These are phyloP conservation scores for Scheffersomyces spartinae DNA, from an alignment of 805 yeast genomes.

Conservation along the genomic window DNA sequence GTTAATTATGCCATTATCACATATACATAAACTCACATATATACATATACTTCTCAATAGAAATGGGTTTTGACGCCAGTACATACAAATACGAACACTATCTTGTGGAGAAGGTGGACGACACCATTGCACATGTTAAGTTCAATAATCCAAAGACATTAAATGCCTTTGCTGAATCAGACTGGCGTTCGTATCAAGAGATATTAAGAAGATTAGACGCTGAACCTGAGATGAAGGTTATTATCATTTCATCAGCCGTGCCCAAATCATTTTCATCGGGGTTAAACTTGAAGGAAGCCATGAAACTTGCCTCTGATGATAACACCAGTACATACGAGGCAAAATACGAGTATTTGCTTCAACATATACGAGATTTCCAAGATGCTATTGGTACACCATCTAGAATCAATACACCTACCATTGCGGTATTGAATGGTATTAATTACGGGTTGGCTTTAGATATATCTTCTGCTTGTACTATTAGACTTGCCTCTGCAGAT, in stretches of 20 bases:
- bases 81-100: constrained; percentile 13
- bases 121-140: constrained; percentile 44
- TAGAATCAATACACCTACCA: constrained; percentile 46
- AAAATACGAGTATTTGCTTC: constrained; percentile 13
- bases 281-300: constrained; percentile 40
- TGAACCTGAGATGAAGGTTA: constrained; percentile 35
- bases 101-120: constrained; percentile 29
- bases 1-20: no score
- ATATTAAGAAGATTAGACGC: constrained; percentile 35
- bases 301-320: constrained; percentile 21
- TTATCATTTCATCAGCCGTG: constrained; percentile 41
- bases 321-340: constrained; percentile 29
- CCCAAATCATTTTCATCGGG: constrained; percentile 57
- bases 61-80: background rate
- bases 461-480: constrained; percentile 44
- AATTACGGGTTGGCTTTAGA: constrained; percentile 61
- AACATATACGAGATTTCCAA: constrained; percentile 47
- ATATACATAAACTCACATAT: no score
- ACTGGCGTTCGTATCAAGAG: constrained; percentile 47
- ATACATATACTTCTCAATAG: no score
- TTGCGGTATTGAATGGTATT: constrained; percentile 55
- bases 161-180: constrained; percentile 45
- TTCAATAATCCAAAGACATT: constrained; percentile 48
- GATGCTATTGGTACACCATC: constrained; percentile 38
- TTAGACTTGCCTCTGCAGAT: constrained; percentile 45